Percentiles rank a stretch among this genome's conserved stretches.
Conservation (phyloP, 225 moss, liverwort and hornwort species). For the Takakia lepidozioides region DNA sequence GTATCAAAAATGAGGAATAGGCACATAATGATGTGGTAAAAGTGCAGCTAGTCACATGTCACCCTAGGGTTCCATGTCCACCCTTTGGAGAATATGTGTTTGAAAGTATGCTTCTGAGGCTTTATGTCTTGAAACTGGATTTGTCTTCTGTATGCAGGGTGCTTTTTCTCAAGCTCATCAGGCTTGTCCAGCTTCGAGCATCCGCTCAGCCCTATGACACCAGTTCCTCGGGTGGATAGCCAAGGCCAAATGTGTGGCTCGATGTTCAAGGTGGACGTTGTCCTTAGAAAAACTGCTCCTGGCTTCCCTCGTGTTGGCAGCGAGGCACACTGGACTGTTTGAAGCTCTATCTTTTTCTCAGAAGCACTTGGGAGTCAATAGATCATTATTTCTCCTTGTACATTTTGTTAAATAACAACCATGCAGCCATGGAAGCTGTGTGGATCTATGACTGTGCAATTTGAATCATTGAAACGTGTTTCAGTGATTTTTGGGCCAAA, state of each 20-base stretch:
- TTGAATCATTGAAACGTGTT: no score
- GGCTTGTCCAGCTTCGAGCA: conserved; percentile 71
- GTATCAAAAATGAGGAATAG: not conserved
- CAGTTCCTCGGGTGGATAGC: conserved; percentile 79
- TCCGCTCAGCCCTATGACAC: conserved; percentile 54
- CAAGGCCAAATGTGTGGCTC: conserved; percentile 84
- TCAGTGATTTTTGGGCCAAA: no score
- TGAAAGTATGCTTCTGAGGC: not conserved
- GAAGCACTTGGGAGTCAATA: no score
- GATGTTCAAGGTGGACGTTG: conserved; percentile 62
- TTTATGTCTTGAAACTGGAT: not conserved
- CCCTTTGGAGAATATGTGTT: not conserved
- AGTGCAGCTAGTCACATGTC: not conserved
- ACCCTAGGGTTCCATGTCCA: not conserved
- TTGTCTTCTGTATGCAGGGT: conserved; percentile 66
- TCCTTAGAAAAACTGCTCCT: no score
- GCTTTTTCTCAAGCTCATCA: conserved; percentile 67
- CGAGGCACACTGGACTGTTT: no score
- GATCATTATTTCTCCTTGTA: no score
- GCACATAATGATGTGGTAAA: not conserved
- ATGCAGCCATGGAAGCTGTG: no score
- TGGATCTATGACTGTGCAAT: no score
- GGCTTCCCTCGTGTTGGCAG: no score
- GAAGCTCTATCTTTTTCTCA: no score
- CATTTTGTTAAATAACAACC: no score